phyloP scores from a whole-genome alignment of 2,329 filamentous ascomycete genomes.

The Metarhizium album region DNA sequence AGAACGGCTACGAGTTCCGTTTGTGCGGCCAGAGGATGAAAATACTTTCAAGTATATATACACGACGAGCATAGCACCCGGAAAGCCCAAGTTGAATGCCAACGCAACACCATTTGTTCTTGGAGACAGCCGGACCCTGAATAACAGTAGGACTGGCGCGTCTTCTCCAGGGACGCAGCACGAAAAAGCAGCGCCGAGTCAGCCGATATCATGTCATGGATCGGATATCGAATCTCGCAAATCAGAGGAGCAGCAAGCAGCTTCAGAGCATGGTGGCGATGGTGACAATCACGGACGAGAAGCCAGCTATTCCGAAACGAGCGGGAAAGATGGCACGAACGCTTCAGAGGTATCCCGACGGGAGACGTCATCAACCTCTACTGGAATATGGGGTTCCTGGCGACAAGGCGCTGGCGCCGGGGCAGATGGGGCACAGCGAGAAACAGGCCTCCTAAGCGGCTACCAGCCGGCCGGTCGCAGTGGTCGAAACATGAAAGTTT shows the following conservation, averaged over 20 bases:
- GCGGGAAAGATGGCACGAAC: conserved; percentile 18
- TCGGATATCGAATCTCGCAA: conserved; percentile 24
- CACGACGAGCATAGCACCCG: conserved; percentile 46
- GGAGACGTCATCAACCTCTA: conserved; percentile 37
- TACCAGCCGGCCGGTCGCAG: conserved; percentile 58
- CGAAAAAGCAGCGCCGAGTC: conserved; percentile 16
- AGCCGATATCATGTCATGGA: conserved; percentile 25
- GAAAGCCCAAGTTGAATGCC: conserved; percentile 49
- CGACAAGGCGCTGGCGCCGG: conserved; percentile 44
- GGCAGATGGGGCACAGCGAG: conserved; percentile 41
- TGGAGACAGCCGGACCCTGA: conserved; percentile 19
- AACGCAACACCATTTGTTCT: conserved; percentile 32
- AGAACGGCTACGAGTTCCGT: conserved; percentile 79
- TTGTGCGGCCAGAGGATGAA: conserved; percentile 87
- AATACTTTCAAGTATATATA: conserved; percentile 65
- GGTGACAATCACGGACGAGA: conserved; percentile 25
- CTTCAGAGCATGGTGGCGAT: conserved; percentile 35
- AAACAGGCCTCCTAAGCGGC: conserved; percentile 46
- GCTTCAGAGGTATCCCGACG: conserved; percentile 26
- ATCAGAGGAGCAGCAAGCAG: conserved; percentile 22
- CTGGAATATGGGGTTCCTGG: conserved; percentile 62
- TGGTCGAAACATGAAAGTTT: conserved; percentile 74
- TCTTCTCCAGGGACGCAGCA: conserved; percentile 7
- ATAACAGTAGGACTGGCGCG: neutral
- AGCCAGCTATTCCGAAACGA: conserved; percentile 12